Evolutionary conservation across 306 rosid genomes (phyloP), one percentile per base, ranked within the genome.

Genomic region (Leucaena leucocephala): DNA sequence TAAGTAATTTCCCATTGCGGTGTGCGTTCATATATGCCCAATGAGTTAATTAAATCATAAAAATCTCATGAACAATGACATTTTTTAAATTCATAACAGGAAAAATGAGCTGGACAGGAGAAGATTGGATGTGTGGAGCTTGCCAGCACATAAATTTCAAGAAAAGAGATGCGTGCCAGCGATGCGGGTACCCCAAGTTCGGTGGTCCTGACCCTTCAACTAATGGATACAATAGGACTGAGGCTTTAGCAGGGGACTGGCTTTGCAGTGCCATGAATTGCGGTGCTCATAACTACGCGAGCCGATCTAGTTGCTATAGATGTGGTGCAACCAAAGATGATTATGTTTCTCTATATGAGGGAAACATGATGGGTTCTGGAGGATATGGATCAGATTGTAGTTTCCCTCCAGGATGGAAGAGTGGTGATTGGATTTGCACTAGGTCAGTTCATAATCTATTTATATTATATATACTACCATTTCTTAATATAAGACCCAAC

Each of bases 181-280:
- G 83, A 9, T 94, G 98, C 76, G 86, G 75, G 52, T 94, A 90
- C 87, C 98, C 98, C 19, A 94, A 91, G 74, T 84, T 59, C 82
- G 98, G 97, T 7, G 98, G 98, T 6, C 94, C 98, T 15, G 97
- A 94, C 78, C 97, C 98, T 54, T 61, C 95, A 15, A 84, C 90
- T 6, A 90, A 91, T 44, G 83, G 79, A 8, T 84, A 78, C 86
- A 89, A 85, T 70, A 82, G 85, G 82, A 93, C 98, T 54, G 93
- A 91, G 76, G 89, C 84, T 13, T 71, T 93, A 82, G 91, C 98
- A 11, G 97, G 98, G 76, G 98, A 94, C 76, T 94, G 98, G 98
- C 85, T 79, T 77, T 94, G 98, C 91, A 76, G 74, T 35, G 80
- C 86, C 74, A 79, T 78, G 81, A 85, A 83, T 78, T 94, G 97